Percentiles rank a stretch among this genome's conserved stretches.
Conservation (phyloP, 2,329 filamentous ascomycete species). For the Aspergillus uvarum region DNA sequence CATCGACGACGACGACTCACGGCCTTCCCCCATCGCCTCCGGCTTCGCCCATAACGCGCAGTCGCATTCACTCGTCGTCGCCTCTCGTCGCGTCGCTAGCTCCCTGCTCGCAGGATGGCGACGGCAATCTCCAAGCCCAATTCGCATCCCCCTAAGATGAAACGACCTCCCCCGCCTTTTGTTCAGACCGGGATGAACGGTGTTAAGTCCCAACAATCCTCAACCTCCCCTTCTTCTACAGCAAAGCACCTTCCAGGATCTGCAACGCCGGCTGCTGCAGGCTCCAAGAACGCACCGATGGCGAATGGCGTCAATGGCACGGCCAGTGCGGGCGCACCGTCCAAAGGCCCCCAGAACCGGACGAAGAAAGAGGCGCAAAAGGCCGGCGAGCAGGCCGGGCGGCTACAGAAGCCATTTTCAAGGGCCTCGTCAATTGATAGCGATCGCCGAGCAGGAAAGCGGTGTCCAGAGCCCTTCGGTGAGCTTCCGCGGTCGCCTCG, state of each 20-base stretch:
- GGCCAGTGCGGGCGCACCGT: slow-evolving; percentile 20
- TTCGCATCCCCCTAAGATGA: slow-evolving; percentile 59
- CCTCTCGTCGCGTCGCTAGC: slow-evolving; percentile 20
- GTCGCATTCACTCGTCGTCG: slow-evolving; percentile 23
- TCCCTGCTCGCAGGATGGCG: slow-evolving; percentile 38
- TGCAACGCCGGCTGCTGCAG: slow-evolving; percentile 54
- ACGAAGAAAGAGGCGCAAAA: slow-evolving; percentile 58
- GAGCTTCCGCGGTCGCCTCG: slow-evolving; percentile 17
- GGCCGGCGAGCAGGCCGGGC: slow-evolving; percentile 33
- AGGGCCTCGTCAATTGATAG: slow-evolving; percentile 29
- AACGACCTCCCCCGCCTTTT: slow-evolving; percentile 65
- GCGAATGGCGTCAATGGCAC: slow-evolving; percentile 46
- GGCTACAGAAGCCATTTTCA: slow-evolving; percentile 36
- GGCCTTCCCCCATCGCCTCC: slow-evolving; percentile 30
- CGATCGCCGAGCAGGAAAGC: slow-evolving; percentile 40
- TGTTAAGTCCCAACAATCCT: slow-evolving; percentile 57
- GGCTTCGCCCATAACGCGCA: slow-evolving; percentile 26
- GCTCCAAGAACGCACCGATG: slow-evolving; percentile 38
- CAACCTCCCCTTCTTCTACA: slow-evolving; percentile 54
- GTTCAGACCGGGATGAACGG: slow-evolving; percentile 64
- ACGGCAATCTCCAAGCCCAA: slow-evolving; percentile 46
- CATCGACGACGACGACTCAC: slow-evolving; percentile 33
- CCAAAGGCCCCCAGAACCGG: slow-evolving; percentile 47
- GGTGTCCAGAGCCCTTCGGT: slow-evolving; percentile 49
- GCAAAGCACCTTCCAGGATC: slow-evolving; percentile 57